These are phyloP conservation scores for Verticillium nonalfalfae DNA, from an alignment of 2,329 filamentous ascomycete genomes.

Conservation along the genomic window DNA sequence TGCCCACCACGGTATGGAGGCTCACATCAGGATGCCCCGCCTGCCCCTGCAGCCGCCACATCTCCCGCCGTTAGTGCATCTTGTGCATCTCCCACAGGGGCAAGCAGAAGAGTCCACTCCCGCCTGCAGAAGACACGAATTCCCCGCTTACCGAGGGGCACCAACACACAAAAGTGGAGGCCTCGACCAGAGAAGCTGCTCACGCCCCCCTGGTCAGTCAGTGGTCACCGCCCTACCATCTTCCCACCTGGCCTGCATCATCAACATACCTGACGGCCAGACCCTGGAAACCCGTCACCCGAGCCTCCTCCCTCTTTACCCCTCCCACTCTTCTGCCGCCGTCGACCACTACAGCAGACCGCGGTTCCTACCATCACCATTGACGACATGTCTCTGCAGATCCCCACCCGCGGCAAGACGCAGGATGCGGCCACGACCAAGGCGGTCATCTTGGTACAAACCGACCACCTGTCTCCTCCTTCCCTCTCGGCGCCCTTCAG, in stretches of 20 bases:
- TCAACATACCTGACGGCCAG: not conserved
- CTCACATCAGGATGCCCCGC: not conserved
- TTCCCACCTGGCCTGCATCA: not conserved
- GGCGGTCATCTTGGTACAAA: conserved; percentile 81
- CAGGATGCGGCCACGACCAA: conserved; percentile 62
- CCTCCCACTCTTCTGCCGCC: not conserved
- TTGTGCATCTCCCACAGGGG: not conserved
- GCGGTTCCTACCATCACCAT: not conserved
- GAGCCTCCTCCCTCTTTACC: conserved; percentile 1
- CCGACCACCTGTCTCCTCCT: conserved; percentile 7
- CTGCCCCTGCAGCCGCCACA: not conserved
- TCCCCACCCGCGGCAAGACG: conserved; percentile 45
- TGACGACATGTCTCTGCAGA: conserved; percentile 46
- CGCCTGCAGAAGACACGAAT: not conserved
- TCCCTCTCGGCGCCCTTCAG: conserved; percentile 5
- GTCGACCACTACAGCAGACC: not conserved
- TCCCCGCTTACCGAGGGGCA: not conserved
- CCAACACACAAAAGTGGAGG: not conserved
- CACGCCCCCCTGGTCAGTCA: not conserved
- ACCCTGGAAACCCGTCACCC: not conserved
- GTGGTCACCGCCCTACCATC: not conserved
- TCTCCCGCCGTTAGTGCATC: not conserved
- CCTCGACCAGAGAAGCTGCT: not conserved
- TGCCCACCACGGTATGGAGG: not conserved
- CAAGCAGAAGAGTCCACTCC: not conserved